These are phyloP conservation scores for Starmerella asiatica DNA, from an alignment of 805 yeast species.

Conservation along the genomic window DNA sequence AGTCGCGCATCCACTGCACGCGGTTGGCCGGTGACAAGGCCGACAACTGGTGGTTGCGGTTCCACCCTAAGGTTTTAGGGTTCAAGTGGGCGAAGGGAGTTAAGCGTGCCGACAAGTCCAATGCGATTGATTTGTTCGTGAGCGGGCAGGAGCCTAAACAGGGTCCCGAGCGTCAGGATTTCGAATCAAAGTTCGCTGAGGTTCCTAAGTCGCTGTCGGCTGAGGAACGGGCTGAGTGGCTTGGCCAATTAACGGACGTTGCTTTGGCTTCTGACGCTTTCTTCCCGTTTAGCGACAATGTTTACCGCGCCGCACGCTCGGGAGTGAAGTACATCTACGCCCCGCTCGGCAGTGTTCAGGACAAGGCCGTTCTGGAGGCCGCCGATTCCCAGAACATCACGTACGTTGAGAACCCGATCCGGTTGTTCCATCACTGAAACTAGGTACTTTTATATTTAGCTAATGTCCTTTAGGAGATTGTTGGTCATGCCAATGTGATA, in stretches of 20 bases:
- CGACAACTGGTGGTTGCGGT: slow-evolving; percentile 99
- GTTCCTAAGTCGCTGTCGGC: slow-evolving; percentile 72
- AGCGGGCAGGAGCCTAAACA: slow-evolving; percentile 79
- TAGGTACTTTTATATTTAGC: no score
- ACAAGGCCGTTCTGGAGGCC: slow-evolving; percentile 86
- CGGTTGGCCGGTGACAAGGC: slow-evolving; percentile 99
- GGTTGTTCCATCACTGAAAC: slow-evolving; percentile 97
- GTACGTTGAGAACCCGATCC: slow-evolving; percentile 92
- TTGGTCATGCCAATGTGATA: no score
- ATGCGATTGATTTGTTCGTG: slow-evolving; percentile 90
- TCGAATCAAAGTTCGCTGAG: slow-evolving; percentile 72
- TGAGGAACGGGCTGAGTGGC: slow-evolving; percentile 82
- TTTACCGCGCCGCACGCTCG: slow-evolving; percentile 90
- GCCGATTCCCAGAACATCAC: slow-evolving; percentile 85
- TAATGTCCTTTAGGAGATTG: no score
- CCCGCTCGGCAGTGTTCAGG: slow-evolving; percentile 96
- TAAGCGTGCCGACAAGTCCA: slow-evolving; percentile 96
- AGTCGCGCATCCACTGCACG: slow-evolving; percentile 97
- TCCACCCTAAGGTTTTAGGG: slow-evolving; percentile 84
- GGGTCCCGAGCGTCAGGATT: slow-evolving; percentile 89
- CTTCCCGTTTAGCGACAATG: slow-evolving; percentile 99
- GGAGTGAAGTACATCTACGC: slow-evolving; percentile 96
- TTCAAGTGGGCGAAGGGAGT: slow-evolving; percentile 97
- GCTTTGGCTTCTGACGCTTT: slow-evolving; percentile 95
- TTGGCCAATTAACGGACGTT: slow-evolving; percentile 63